Conservation (phyloP, 2,329 filamentous ascomycete species). For the Penicillium sumatraense region DNA sequence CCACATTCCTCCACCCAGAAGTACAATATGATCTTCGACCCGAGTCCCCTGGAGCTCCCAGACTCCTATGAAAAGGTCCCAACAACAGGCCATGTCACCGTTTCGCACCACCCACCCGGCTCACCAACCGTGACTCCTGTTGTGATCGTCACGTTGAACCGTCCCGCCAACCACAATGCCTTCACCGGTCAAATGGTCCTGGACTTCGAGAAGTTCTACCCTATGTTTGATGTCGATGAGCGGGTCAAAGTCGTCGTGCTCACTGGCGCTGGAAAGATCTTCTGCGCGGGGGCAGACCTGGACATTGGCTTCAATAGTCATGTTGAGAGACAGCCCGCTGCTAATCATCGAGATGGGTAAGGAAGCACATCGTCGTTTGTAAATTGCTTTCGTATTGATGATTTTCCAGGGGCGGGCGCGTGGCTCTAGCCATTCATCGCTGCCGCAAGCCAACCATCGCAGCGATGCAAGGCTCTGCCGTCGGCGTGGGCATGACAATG, state of each 20-base stretch:
- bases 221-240: constrained; percentile 55
- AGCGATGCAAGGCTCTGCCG: constrained; percentile 60
- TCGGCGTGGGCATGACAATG: constrained; percentile 64
- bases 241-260: constrained; percentile 60
- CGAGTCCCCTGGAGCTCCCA: constrained; percentile 22
- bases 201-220: constrained; percentile 45
- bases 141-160: constrained; percentile 57
- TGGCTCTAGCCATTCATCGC: constrained; percentile 57
- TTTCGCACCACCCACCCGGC: constrained; percentile 44
- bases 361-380: constrained; percentile 8
- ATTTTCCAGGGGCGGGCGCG: constrained; percentile 30
- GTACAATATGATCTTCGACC: constrained; percentile 27
- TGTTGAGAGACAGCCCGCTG: constrained; percentile 39
- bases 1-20: neutral
- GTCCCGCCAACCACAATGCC: constrained; percentile 63
- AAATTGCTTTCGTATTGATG: constrained; percentile 28
- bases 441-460: constrained; percentile 63
- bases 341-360: constrained; percentile 60
- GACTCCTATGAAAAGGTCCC: constrained; percentile 25
- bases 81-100: constrained; percentile 38
- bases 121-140: constrained; percentile 57
- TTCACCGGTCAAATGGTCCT: constrained; percentile 58
- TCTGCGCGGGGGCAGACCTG: constrained; percentile 62
- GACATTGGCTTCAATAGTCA: constrained; percentile 55
- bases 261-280: constrained; percentile 53